Evolutionary conservation across 768 basidiomycete genomes (phyloP).

Genomic region (Asterophora parasitica): DNA sequence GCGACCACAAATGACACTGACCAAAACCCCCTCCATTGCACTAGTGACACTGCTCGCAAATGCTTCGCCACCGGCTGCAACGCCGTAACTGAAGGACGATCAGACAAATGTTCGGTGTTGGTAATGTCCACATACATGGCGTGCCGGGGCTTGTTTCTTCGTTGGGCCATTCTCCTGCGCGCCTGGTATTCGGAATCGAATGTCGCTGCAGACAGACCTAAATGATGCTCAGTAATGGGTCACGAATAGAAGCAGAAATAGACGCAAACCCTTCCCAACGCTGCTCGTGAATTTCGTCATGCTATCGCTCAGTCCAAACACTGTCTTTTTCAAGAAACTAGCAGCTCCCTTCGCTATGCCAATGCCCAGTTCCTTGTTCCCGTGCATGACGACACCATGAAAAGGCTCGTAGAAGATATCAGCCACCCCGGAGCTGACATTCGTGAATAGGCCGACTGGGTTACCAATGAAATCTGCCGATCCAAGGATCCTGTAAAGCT

Average conservation of each 20-base stretch:
- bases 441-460: constrained; percentile 96
- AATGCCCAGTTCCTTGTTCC: constrained; percentile 89
- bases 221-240: not conserved
- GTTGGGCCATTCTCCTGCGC: constrained; percentile 79
- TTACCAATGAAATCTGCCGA: constrained; percentile 97
- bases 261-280: constrained; percentile 78
- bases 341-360: constrained; percentile 97
- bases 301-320: constrained; percentile 94
- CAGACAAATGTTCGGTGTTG: not conserved
- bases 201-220: constrained; percentile 93
- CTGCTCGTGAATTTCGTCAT: constrained; percentile 98
- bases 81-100: constrained; percentile 68
- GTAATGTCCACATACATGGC: constrained; percentile 62
- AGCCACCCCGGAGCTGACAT: constrained; percentile 95
- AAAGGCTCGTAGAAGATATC: constrained; percentile 99
- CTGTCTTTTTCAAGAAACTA: constrained; percentile 97
- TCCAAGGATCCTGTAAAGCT: constrained; percentile 95
- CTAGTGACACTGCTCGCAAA: constrained; percentile 92
- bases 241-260: not conserved
- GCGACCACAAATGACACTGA: constrained; percentile 25
- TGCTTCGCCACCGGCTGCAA: constrained; percentile 91
- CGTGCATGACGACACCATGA: constrained; percentile 93
- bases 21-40: constrained; percentile 93
- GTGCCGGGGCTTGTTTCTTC: constrained; percentile 93
- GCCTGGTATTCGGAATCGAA: constrained; percentile 96